These are phyloP conservation scores for Candida stauntonica DNA, from an alignment of 805 yeast genomes.

Conservation along the genomic window DNA sequence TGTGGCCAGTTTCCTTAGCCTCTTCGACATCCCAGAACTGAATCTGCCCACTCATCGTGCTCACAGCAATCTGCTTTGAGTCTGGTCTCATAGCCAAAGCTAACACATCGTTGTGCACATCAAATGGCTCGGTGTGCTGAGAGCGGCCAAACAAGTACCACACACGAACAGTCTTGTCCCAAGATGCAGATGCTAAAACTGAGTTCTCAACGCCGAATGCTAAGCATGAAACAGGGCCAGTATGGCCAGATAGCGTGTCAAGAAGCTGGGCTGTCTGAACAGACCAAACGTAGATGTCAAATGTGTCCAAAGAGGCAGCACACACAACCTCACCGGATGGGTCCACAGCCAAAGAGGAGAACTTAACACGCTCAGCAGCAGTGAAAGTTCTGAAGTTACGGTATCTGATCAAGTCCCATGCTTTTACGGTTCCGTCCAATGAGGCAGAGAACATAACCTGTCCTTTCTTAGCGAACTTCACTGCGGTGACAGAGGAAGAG, in stretches of 20 bases:
- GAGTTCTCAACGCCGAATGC: constrained; percentile 79
- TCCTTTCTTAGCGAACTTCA: constrained; percentile 83
- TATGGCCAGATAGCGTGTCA: constrained; percentile 88
- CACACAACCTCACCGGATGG: constrained; percentile 96
- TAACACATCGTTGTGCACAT: constrained; percentile 77
- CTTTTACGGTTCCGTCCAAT: constrained; percentile 93
- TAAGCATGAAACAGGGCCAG: constrained; percentile 87
- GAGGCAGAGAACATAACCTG: constrained; percentile 90
- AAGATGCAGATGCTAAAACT: constrained; percentile 82
- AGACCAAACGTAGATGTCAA: constrained; percentile 93
- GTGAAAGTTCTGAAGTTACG: constrained; percentile 94
- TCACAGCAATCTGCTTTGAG: constrained; percentile 83
- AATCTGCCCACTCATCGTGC: constrained; percentile 85
- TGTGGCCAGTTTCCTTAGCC: constrained; percentile 74
- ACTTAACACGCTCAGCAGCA: constrained; percentile 83
- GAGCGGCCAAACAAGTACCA: constrained; percentile 91
- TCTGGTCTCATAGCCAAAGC: constrained; percentile 86
- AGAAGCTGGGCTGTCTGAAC: constrained; percentile 92
- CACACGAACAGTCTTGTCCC: constrained; percentile 92
- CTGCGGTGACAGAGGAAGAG: constrained; percentile 80
- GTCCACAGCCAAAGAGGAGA: constrained; percentile 86
- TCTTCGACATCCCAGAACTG: constrained; percentile 77
- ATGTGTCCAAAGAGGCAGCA: constrained; percentile 88
- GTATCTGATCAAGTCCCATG: constrained; percentile 92
- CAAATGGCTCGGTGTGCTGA: constrained; percentile 87